phyloP scores from a whole-genome alignment of 768 basidiomycete genomes.

The Termitomyces sp. region DNA sequence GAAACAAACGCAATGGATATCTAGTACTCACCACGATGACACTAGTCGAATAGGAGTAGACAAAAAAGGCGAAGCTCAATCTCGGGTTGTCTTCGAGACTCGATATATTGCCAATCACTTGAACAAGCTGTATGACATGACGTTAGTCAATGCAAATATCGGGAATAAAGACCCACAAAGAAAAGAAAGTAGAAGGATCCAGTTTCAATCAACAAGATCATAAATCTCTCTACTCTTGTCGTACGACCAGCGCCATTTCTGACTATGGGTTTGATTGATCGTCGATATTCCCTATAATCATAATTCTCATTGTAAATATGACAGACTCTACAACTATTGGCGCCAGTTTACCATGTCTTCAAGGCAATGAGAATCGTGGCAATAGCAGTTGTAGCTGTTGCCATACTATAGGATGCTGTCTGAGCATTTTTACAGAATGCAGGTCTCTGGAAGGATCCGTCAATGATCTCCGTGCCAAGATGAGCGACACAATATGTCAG shows the following conservation, averaged over 20 bases:
- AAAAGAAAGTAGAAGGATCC: conserved; percentile 10
- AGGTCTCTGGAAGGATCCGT: conserved; percentile 7
- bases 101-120: conserved; percentile 5
- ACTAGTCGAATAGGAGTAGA: conserved; percentile 9
- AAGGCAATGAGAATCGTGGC: conserved; percentile 8
- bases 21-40: conserved; percentile 5
- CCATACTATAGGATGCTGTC: conserved; percentile 6
- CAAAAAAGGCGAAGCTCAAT: conserved; percentile 1
- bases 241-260: not conserved
- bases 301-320: not conserved
- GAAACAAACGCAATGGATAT: not conserved
- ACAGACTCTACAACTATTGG: not conserved
- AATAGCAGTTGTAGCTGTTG: conserved; percentile 7
- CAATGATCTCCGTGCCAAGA: conserved; percentile 8
- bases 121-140: not conserved
- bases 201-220: conserved; percentile 9
- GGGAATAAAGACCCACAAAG: not conserved
- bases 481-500: conserved; percentile 7
- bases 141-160: not conserved
- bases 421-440: conserved; percentile 9
- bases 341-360: conserved; percentile 5
- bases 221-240: conserved; percentile 5
- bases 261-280: conserved; percentile 5
- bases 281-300: conserved; percentile 6
- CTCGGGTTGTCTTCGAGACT: not conserved